Base-by-base conservation (phyloP, 1,139 yeast genomes). In the Groenewaldozyma sp. region DNA sequence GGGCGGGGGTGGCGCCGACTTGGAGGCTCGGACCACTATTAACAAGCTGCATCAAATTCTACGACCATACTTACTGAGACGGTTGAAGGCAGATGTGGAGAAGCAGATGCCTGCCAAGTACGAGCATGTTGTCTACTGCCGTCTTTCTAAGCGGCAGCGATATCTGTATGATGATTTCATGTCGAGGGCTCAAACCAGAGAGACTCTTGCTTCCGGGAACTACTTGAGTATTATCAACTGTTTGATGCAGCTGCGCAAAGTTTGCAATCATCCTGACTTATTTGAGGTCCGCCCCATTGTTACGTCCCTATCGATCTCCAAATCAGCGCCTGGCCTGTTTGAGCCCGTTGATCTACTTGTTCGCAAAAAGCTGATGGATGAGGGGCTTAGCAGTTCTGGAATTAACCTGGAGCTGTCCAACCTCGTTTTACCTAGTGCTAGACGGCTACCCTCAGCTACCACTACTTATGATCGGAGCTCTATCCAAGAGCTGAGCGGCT, bases 81-180 rank as follows among this genome's bases (percentile, higher is more conserved):
- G 99, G 48, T 71, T 93, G 54, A 93, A 93, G 58, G 87, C 86
- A 21, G 99, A 93, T 60, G 99, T 93, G 11, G 99, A 93, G 54
- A 86, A 91, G 58, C 98, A 93, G 62, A 91, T 93, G 98, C 99
- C 99, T 1, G 96, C 84, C 1, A 93, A 93, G 57, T 83, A 86
- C 59, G 99, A 93, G 58, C 99, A 93, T 60, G 78, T 93, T 45
- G 78, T 93, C 5, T 86, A 83, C 55, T 93, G 98, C 64, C 75
- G 95, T 28, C 65, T 93, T 39, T 88, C 97, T 1, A 87, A 91
- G 53, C 74, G 99, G 48, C 99, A 93, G 56, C 67, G 98, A 42
- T 84, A 75, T 52, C 64, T 93, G 40, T 93, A 93, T 54, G 98
- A 93, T 60, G 99, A 93, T 60, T 93, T 93, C 55, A 86, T 93